Evolutionary conservation across 2,329 filamentous ascomycete genomes (phyloP), one percentile per base, ranked within the genome.

Genomic region (Nectriaceae sp.): DNA sequence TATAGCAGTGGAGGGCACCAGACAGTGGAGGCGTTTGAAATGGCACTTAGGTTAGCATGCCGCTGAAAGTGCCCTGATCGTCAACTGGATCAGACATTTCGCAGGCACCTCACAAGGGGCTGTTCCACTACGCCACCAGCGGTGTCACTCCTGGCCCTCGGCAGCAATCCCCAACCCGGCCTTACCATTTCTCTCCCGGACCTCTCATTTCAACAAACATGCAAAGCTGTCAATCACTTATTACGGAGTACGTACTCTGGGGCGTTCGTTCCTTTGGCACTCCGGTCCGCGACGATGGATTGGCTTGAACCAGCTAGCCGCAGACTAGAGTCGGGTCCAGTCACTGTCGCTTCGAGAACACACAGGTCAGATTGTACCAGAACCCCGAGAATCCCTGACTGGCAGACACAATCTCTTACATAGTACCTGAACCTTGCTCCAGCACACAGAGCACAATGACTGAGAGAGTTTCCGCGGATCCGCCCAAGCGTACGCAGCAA

Each of bases 41-140:
- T n/a, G n/a, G n/a, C n/a, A n/a, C n/a, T n/a, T n/a, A n/a, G n/a
- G n/a, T n/a, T n/a, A n/a, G n/a, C n/a, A 38, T 44, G 36, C 46
- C 40, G 48, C 49, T 60, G 38, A 57, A 44, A n/a, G n/a, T n/a
- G n/a, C 45, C 49, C 51, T 61, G 59, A 56, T 61, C 49, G 41
- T 46, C 49, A 6, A 45, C 52, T 61, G 54, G 53, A 59, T 59
- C 55, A 59, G 52, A 56, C 54, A 47, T 42, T 29, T 36, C 33
- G 16, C 55, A 60, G 58, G 55, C 59, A 50, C 5, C 13, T 26
- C 16, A 11, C n/a, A n/a, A n/a, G n/a, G n/a, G n/a, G n/a, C 49
- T 41, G 50, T 49, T 47, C 42, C 49, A 52, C 43, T 56, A 52
- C 57, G 57, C 59, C 59, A 62, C 57, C 46, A 45, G 41, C 44